Evolutionary conservation across 1,284 basidiomycete genomes (phyloP).

Genomic region (Cystobasidium pallidum): DNA sequence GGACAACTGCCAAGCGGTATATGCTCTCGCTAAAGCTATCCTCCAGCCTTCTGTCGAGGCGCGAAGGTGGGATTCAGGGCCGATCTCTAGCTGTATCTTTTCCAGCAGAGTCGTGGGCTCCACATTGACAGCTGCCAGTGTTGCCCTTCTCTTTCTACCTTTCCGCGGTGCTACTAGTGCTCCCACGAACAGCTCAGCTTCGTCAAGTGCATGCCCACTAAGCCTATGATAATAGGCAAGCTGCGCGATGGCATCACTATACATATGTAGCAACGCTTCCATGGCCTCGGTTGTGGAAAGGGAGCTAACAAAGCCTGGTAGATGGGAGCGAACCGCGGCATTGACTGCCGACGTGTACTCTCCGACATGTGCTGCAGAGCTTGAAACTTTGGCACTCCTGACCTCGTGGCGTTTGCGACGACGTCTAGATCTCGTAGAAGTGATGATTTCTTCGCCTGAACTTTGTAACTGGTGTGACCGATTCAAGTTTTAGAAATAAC

Average conservation of each 20-base stretch:
- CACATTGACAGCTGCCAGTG: neutral
- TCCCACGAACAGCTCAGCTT: slow-evolving; percentile 15
- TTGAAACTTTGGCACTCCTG: too few species aligned
- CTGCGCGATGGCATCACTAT: neutral
- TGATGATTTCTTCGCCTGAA: too few species aligned
- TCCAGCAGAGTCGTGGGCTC: neutral
- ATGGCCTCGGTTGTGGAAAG: neutral
- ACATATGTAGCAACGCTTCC: neutral
- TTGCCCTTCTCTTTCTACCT: slow-evolving; percentile 3
- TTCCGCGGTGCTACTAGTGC: neutral
- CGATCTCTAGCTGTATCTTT: neutral
- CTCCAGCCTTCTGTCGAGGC: neutral
- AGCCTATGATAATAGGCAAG: neutral
- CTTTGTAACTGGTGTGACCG: too few species aligned
- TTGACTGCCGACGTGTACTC: neutral
- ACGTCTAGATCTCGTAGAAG: too few species aligned
- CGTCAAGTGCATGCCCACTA: neutral
- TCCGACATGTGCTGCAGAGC: too few species aligned
- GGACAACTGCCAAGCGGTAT: neutral
- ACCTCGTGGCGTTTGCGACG: too few species aligned
- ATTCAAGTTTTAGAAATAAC: too few species aligned
- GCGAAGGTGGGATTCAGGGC: neutral
- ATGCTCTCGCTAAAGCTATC: neutral
- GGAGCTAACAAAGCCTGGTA: neutral
- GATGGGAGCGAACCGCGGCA: too few species aligned